Evolutionary conservation across 2,329 filamentous ascomycete species (phyloP).

Genomic region (Trichoderma sp.): DNA sequence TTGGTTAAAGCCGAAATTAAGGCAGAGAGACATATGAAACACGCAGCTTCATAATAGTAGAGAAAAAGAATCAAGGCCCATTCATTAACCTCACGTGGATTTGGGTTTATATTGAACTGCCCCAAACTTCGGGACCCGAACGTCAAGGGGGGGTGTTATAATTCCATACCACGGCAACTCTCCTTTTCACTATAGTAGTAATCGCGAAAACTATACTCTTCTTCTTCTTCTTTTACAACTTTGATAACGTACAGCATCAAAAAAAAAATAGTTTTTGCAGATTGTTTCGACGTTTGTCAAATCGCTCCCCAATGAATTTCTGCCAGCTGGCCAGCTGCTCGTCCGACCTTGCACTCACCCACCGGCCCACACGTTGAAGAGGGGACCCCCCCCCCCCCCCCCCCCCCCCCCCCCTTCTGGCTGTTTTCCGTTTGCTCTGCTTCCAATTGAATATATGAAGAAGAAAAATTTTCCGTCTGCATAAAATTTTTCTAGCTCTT

Average conservation of each 20-base stretch:
- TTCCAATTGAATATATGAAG: not conserved
- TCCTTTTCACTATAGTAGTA: not conserved
- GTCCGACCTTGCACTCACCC: not conserved
- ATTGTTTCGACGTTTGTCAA: not conserved
- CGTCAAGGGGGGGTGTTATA: not conserved
- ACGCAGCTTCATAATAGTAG: not conserved
- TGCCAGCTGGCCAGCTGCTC: constrained; percentile 16
- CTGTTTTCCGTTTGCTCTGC: not conserved
- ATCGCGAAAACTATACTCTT: not conserved
- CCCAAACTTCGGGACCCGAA: not conserved
- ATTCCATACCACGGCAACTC: not conserved
- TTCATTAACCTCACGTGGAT: not conserved
- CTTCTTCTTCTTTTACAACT: not conserved
- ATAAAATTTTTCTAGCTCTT: not conserved
- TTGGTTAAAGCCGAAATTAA: not conserved
- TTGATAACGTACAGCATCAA: not conserved
- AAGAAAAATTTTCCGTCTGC: not conserved
- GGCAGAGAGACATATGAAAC: not conserved
- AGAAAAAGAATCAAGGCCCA: not conserved
- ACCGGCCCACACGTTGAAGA: not conserved
- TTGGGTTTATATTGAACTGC: not conserved
- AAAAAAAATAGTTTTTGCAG: not conserved
- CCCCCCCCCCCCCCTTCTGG: not conserved
- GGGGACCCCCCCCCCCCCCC: not conserved
- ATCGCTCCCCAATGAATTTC: not conserved